Evolutionary conservation across 1,284 basidiomycete species (phyloP).

Genomic region (Cryptococcus maquisensis): DNA sequence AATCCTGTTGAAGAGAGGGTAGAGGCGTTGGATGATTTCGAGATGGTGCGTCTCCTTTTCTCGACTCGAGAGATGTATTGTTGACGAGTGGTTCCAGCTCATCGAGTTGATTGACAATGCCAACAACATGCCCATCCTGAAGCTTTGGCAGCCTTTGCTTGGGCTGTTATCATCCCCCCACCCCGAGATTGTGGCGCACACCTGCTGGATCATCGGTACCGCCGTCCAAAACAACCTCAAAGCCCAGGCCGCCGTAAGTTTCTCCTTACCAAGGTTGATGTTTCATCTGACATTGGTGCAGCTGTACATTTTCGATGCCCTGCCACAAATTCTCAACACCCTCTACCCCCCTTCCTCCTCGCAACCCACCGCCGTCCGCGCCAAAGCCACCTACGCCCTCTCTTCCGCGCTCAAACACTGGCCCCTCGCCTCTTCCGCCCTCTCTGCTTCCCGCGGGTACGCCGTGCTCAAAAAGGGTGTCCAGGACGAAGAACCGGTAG

Average conservation of each 20-base stretch:
- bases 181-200: conserved; percentile 64
- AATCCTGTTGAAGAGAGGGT: conserved; percentile 64
- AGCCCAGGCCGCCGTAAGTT: conserved; percentile 75
- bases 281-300: conserved; percentile 37
- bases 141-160: conserved; percentile 82
- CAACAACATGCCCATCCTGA: conserved; percentile 77
- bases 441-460: conserved; percentile 26
- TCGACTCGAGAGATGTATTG: background rate
- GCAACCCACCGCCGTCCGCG: conserved; percentile 54
- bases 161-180: conserved; percentile 60
- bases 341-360: conserved; percentile 52
- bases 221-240: conserved; percentile 92
- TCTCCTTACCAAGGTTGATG: background rate
- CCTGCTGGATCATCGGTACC: conserved; percentile 89
- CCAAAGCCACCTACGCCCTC: conserved; percentile 82
- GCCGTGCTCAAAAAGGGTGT: conserved; percentile 24
- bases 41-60: conserved; percentile 64
- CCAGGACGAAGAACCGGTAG: conserved; percentile 67
- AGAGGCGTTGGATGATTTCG: conserved; percentile 84
- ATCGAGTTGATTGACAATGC: conserved; percentile 95
- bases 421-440: conserved; percentile 23
- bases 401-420: conserved; percentile 77
- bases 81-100: conserved; percentile 54
- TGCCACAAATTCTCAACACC: conserved; percentile 63
- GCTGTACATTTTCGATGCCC: conserved; percentile 69